These are phyloP conservation scores for Colletotrichum falcatum DNA, from an alignment of 2,329 filamentous ascomycete species.

Conservation along the genomic window DNA sequence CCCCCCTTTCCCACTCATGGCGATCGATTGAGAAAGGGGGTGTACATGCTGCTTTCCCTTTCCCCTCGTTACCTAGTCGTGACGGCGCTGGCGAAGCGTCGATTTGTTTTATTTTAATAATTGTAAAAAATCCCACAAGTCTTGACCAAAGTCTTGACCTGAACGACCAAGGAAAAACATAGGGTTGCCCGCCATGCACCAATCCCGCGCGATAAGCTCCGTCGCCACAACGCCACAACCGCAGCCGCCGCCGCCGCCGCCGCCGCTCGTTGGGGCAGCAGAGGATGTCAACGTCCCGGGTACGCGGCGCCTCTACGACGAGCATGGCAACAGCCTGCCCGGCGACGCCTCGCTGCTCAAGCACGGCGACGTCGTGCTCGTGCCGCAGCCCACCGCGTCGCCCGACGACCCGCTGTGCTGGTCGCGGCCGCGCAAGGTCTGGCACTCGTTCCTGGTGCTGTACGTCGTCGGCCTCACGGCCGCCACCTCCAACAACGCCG, in stretches of 20 bases:
- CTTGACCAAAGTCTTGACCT: background rate
- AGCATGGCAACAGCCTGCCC: slow-evolving; percentile 19
- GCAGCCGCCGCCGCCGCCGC: background rate
- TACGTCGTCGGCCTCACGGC: slow-evolving; percentile 67
- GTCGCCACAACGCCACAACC: slow-evolving; percentile 10
- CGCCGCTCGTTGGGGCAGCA: slow-evolving; percentile 4
- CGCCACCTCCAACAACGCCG: slow-evolving; percentile 67
- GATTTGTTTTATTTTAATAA: too few relatives aligned
- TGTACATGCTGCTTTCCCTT: slow-evolving; percentile 19
- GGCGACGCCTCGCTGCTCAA: slow-evolving; percentile 39
- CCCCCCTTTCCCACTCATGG: background rate
- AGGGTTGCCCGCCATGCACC: background rate
- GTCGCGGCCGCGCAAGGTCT: slow-evolving; percentile 58
- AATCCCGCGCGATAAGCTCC: background rate
- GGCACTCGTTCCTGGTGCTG: slow-evolving; percentile 63
- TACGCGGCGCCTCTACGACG: slow-evolving; percentile 37
- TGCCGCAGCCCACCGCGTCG: slow-evolving; percentile 64
- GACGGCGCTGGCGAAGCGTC: slow-evolving; percentile 39
- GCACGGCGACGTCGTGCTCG: slow-evolving; percentile 61
- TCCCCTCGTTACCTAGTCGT: slow-evolving; percentile 18
- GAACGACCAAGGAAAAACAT: too few relatives aligned
- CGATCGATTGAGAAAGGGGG: background rate
- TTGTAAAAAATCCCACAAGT: slow-evolving; percentile 4
- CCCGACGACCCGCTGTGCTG: slow-evolving; percentile 67
- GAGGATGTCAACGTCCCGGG: slow-evolving; percentile 34